Evolutionary conservation across 1,139 yeast genomes (phyloP), one percentile per base, ranked within the genome.

Genomic region (Pichia sp.): DNA sequence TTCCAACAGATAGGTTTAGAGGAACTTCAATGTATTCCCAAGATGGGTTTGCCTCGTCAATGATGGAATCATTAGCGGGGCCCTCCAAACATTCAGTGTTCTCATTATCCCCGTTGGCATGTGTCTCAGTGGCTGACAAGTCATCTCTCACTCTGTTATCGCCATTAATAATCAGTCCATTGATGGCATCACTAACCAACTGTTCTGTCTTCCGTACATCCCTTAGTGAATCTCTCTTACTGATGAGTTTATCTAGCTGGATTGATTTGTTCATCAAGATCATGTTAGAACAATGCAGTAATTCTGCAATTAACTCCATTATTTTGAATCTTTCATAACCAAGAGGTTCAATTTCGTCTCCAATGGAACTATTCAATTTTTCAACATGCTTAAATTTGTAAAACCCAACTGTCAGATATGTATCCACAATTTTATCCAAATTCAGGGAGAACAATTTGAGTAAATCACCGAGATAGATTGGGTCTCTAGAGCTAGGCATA

Each of bases 261-360:
- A 44, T 34, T 10, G 56, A 52, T 35, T 56, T 55, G 56, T 91
- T 93, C 55, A 91, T 69, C 33, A 91, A 64, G 2, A 87, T 86
- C 98, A 93, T 93, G 59, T 91, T 91, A 23, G 96, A 86, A 55
- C 98, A 91, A 60, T 91, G 99, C 42, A 91, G 66, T 31, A 91
- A 68, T 59, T 91, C 99, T 1, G 99, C 99, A 41, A 91, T 75
- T 48, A 91, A 66, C 61, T 93, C 98, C 61, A 96, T 88, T 29
- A 91, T 80, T 57, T 88, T 85, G 61, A 93, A 91, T 47, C 97
- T 68, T 62, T 91, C 97, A 58, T 87, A 87, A 0, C 98, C 98
- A 32, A 91, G 65, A 0, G 98, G 97, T 58, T 85, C 94, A 42
- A 79, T 77, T 3, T 39, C 22, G 22, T 62, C 56, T 14, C 87